These are phyloP conservation scores for Cordyceps fumosorosea DNA, from an alignment of 2,329 filamentous ascomycete genomes.

Conservation along the genomic window DNA sequence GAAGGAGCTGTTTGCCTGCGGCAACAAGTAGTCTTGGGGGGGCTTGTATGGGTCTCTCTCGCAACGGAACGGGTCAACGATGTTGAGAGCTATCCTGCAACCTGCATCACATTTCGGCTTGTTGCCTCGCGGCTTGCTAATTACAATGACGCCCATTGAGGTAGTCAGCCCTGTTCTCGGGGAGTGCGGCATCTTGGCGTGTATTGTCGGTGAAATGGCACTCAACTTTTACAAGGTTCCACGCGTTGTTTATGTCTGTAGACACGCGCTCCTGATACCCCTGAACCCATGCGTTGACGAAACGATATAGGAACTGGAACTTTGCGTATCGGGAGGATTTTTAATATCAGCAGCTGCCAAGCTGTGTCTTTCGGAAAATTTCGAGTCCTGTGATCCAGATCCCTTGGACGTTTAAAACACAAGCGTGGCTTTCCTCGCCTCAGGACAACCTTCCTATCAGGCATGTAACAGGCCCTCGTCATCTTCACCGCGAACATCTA, in stretches of 20 bases:
- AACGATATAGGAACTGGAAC: background rate
- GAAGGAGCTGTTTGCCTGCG: background rate
- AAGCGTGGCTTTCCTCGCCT: background rate
- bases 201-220: background rate
- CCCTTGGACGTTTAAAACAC: background rate
- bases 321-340: background rate
- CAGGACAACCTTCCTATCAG: background rate
- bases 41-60: background rate
- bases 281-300: background rate
- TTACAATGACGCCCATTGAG: background rate
- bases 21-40: background rate
- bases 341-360: background rate
- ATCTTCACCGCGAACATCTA: background rate
- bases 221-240: background rate
- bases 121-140: background rate
- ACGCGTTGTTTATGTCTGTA: background rate
- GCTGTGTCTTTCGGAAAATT: background rate
- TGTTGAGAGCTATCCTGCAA: background rate
- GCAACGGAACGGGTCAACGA: no score
- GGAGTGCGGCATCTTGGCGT: background rate
- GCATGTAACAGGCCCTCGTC: background rate
- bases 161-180: background rate
- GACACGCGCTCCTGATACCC: background rate
- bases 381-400: background rate
- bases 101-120: background rate